Evolutionary conservation across 768 basidiomycete genomes (phyloP).

Genomic region (Rossbeevera mucosa): DNA sequence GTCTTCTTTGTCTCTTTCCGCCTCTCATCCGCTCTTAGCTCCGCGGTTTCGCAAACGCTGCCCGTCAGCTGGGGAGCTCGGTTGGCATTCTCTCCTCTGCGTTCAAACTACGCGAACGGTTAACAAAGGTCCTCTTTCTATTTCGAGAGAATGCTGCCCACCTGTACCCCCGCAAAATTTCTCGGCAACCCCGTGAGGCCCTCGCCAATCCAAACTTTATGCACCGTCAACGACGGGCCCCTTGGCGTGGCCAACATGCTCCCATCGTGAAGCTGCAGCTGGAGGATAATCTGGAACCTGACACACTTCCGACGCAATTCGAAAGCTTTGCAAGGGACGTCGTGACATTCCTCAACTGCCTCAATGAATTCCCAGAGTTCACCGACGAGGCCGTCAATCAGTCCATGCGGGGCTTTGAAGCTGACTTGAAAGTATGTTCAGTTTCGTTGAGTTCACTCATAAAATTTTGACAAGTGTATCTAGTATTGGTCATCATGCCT

Average conservation of each 20-base stretch:
- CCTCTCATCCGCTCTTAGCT: slow-evolving; percentile 32
- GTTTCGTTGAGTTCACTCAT: not conserved
- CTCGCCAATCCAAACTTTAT: slow-evolving; percentile 36
- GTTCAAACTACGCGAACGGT: slow-evolving; percentile 46
- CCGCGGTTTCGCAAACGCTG: slow-evolving; percentile 51
- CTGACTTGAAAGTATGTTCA: slow-evolving; percentile 42
- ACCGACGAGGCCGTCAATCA: slow-evolving; percentile 49
- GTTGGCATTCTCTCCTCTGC: slow-evolving; percentile 55
- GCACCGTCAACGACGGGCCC: slow-evolving; percentile 28
- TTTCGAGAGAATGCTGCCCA: slow-evolving; percentile 56
- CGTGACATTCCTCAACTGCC: slow-evolving; percentile 47
- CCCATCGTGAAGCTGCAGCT: slow-evolving; percentile 35
- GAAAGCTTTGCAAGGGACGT: slow-evolving; percentile 46
- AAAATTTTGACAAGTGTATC: slow-evolving; percentile 11
- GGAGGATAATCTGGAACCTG: slow-evolving; percentile 42
- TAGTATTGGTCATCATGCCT: slow-evolving; percentile 55
- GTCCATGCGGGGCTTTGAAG: slow-evolving; percentile 47
- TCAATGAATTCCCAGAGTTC: slow-evolving; percentile 56
- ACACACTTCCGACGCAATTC: slow-evolving; percentile 45
- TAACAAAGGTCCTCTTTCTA: slow-evolving; percentile 46
- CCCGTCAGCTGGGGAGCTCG: slow-evolving; percentile 52
- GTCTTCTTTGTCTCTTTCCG: not conserved
- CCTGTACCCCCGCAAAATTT: slow-evolving; percentile 48
- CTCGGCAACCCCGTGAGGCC: slow-evolving; percentile 35
- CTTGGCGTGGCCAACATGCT: slow-evolving; percentile 33